phyloP scores from a whole-genome alignment of 441 rosid species.

The Adansonia gregorii region DNA sequence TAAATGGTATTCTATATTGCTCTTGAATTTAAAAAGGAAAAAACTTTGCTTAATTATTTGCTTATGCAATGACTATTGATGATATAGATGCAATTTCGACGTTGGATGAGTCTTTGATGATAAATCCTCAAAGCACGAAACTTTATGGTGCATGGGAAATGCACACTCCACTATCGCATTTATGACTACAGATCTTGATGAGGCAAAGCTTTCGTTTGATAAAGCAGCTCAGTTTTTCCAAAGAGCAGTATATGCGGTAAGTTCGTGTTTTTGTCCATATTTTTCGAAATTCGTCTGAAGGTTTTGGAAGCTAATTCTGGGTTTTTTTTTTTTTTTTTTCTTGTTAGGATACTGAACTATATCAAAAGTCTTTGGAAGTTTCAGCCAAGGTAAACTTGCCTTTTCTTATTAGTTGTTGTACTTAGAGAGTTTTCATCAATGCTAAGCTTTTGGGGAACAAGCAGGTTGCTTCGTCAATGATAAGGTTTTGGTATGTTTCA shows the following conservation, averaged over 20 bases:
- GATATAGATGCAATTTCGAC: slow-evolving; percentile 55
- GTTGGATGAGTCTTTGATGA: slow-evolving; percentile 56
- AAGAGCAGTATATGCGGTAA: slow-evolving; percentile 57
- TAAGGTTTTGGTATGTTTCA: neutral
- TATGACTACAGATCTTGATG: slow-evolving; percentile 45
- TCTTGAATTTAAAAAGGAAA: too few species aligned
- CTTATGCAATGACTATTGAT: slow-evolving; percentile 2
- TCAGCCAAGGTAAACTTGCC: slow-evolving; percentile 46
- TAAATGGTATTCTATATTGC: slow-evolving; percentile 38
- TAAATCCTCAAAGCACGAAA: slow-evolving; percentile 54
- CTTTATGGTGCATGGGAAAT: slow-evolving; percentile 69
- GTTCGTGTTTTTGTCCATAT: neutral
- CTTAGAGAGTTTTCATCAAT: too few species aligned
- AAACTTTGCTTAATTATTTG: too few species aligned
- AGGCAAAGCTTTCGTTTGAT: slow-evolving; percentile 50
- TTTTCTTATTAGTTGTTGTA: neutral
- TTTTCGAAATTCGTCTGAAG: neutral
- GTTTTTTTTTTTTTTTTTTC: neutral
- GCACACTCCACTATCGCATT: slow-evolving; percentile 59
- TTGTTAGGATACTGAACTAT: slow-evolving; percentile 63
- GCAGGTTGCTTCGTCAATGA: neutral
- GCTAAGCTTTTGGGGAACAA: neutral
- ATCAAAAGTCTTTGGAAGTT: slow-evolving; percentile 59
- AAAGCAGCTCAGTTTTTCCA: slow-evolving; percentile 50
- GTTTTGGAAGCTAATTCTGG: neutral